Base-by-base conservation (phyloP, 2,329 filamentous ascomycete genomes). In the Phialophora verrucosa region DNA sequence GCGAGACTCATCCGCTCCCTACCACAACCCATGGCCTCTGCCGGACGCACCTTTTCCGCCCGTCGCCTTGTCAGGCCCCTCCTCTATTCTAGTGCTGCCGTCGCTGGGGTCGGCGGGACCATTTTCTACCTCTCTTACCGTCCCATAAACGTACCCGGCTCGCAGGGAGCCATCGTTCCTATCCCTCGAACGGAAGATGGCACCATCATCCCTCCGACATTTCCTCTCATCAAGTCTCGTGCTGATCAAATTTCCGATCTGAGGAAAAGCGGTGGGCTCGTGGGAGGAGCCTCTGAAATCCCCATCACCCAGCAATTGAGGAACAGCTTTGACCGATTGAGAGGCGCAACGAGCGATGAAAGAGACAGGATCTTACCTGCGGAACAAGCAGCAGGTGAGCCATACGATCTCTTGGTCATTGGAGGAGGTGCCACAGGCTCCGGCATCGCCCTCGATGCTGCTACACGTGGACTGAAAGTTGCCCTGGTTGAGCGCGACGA, bases 401-500 rank as follows among this genome's bases (percentile, higher is more conserved):
- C 87, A 60, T 94, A 93, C 74, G 91, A 94, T 75, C 82, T 95
- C 49, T 82, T 94, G 70, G 83, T 95, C 73, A 91, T 94, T 73
- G 91, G 91, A 64, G 91, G 88, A 69, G 91, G 91, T 70, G 91
- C 91, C 14, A 94, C 91, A 1, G 91, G 91, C 14, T 85, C 91
- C 5, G 91, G 91, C 27, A 92, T 95, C 73, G 91, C 91, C 12
- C 85, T 95, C 54, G 91, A 95, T 78, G 91, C 91, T 42, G 90
- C 88, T 25, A 93, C 91, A 1, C 85, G 91, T 72, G 91, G 91
- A 1, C 81, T 94, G 73, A 91, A 89, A 79, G 91, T 95, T 66
- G 91, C 91, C 12, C 80, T 93, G 59, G 90, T 95, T 17, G 91
- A 95, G 80, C 85, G 91, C 68, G 91, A 94, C 77, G 91, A 95